Evolutionary conservation across 2,329 filamentous ascomycete species (phyloP).

Genomic region (Lizonia empirigonia): DNA sequence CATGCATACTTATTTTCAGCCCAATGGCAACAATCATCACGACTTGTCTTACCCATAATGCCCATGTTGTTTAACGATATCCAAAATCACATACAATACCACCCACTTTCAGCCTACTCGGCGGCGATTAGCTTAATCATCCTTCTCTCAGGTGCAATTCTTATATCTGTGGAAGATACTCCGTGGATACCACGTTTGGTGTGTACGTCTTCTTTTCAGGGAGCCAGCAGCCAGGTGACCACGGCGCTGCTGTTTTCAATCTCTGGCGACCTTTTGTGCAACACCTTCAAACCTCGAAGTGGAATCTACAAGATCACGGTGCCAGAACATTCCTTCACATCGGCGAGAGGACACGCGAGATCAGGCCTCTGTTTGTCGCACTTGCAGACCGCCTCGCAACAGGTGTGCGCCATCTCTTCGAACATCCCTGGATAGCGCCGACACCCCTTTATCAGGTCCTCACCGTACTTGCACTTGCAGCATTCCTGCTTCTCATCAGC

Average conservation of each 20-base stretch:
- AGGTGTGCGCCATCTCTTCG: constrained; percentile 11
- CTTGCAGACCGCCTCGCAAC: constrained; percentile 18
- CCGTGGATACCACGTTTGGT: background rate
- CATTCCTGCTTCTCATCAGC: constrained; percentile 24
- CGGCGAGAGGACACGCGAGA: constrained; percentile 8
- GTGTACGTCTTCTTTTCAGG: constrained; percentile 4
- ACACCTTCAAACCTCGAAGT: constrained; percentile 18
- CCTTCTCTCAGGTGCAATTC: constrained; percentile 26
- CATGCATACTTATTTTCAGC: constrained; percentile 19
- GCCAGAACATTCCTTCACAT: constrained; percentile 7
- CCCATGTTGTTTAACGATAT: constrained; percentile 22
- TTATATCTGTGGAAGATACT: constrained; percentile 24
- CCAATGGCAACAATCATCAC: constrained; percentile 35
- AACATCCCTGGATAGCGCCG: constrained; percentile 22
- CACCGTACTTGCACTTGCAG: constrained; percentile 27
- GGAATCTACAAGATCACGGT: constrained; percentile 20
- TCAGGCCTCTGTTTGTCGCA: constrained; percentile 15
- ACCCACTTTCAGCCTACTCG: constrained; percentile 27
- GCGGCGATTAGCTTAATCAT: constrained; percentile 23
- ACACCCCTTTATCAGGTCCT: constrained; percentile 27
- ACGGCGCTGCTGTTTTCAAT: background rate
- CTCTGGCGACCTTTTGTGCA: constrained; percentile 24
- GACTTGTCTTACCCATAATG: constrained; percentile 25
- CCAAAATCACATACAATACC: constrained; percentile 31
- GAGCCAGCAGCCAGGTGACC: constrained; percentile 7